A percentile compares a stretch with the other conserved stretches of the same genome.
phyloP scores from a whole-genome alignment of 140 eudicot species.

The Senecio squalidus region DNA sequence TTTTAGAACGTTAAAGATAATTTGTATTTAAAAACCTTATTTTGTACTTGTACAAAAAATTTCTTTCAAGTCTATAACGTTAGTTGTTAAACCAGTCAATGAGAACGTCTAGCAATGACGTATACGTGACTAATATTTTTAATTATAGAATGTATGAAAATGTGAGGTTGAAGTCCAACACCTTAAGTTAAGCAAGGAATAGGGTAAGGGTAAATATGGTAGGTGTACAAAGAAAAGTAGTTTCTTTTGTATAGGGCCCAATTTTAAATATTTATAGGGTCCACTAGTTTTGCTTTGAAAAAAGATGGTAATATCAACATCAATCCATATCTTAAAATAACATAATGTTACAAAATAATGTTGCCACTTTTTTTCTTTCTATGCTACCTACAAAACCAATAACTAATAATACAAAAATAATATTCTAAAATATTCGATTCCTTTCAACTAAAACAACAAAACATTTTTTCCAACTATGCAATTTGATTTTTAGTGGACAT shows the following conservation, averaged over 20 bases:
- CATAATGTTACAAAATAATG: constrained; percentile 10
- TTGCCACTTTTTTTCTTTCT: constrained; percentile 16
- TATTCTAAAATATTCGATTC: constrained; percentile 15
- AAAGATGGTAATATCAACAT: constrained; percentile 5
- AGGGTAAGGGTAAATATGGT: constrained; percentile 30
- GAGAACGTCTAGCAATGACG: no score
- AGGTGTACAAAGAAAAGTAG: constrained; percentile 14
- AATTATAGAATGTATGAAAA: background rate
- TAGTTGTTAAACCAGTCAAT: no score
- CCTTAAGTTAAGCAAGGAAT: constrained; percentile 38
- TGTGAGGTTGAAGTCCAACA: constrained; percentile 2
- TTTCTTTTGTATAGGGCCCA: constrained; percentile 31
- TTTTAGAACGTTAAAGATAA: no score
- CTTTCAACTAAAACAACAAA: background rate
- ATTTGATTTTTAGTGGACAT: background rate
- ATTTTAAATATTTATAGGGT: constrained; percentile 23
- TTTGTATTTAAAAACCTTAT: no score
- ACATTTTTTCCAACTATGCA: background rate
- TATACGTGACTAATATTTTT: no score
- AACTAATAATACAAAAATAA: constrained; percentile 25
- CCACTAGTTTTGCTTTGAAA: constrained; percentile 29
- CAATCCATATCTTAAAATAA: constrained; percentile 11
- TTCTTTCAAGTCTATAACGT: no score
- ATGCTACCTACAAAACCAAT: constrained; percentile 29
- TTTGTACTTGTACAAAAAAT: no score